A percentile compares a stretch with the other conserved stretches of the same genome.
Evolutionary conservation across 345 rosid species (phyloP).

Genomic region (Carallia brachiata): DNA sequence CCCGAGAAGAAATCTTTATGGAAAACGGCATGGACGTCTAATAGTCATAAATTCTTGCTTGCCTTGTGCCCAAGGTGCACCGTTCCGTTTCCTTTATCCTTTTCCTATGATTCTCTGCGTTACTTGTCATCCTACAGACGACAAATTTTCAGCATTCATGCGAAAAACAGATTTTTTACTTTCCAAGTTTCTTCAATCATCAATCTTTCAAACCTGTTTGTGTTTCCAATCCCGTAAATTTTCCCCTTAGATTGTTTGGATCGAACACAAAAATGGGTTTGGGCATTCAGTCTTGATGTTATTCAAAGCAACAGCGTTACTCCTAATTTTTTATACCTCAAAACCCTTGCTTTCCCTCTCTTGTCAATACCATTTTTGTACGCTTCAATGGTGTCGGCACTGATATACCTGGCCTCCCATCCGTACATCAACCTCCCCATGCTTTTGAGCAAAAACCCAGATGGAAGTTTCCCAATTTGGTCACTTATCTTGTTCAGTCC

Average conservation of each 20-base stretch:
- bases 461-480: constrained; percentile 65
- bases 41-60: not conserved
- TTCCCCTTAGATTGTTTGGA: not conserved
- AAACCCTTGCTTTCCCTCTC: constrained; percentile 28
- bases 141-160: too few species aligned
- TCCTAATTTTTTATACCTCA: constrained; percentile 35
- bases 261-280: constrained; percentile 39
- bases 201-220: not conserved
- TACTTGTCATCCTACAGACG: not conserved
- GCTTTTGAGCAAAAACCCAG: constrained; percentile 57
- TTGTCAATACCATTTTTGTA: constrained; percentile 51
- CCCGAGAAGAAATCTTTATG: too few species aligned
- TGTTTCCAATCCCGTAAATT: not conserved
- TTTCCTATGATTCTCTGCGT: not conserved
- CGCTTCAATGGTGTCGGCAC: constrained; percentile 40
- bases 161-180: too few species aligned
- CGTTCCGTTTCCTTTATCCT: not conserved
- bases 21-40: too few species aligned
- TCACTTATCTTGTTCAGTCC: constrained; percentile 55
- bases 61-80: not conserved
- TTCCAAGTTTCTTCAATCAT: not conserved
- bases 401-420: constrained; percentile 32
- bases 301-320: constrained; percentile 31
- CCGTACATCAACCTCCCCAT: constrained; percentile 26
- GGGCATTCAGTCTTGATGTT: constrained; percentile 47